Base-by-base conservation (phyloP, 768 basidiomycete species). In the Suillus luteus region DNA sequence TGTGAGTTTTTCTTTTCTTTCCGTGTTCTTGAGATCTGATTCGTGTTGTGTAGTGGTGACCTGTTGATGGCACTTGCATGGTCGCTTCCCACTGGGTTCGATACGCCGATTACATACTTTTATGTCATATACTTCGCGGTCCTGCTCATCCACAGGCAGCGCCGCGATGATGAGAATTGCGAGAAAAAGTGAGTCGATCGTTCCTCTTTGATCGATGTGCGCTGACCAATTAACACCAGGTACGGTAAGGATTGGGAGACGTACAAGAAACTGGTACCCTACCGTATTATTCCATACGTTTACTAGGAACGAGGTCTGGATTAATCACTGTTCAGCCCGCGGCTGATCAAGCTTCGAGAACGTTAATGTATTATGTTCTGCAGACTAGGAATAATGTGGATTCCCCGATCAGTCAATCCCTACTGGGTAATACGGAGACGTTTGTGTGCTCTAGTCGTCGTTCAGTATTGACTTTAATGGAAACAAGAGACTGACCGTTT, bases 51-150 rank as follows among this genome's bases (percentile, higher is more conserved):
- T 66, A 93, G 92, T 51, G 92, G 92, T 24, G 95, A 96, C 71
- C 81, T 95, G 67, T 75, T 96, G 63, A 97, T 97, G 92, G 89
- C 87, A 27, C 76, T 93, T 52, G 91, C 95, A 0, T 99, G 96
- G 96, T 97, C 89, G 61, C 83, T 98, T 19, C 92, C 96, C 0
- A 96, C 93, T 1, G 94, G 93, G 5, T 93, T 97, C 76, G 81
- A 87, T 52, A 95, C 95, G 0, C 96, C 96, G 27, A 85, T 99
- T 73, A 96, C 97, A 6, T 96, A 98, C 80, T 99, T 96, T 80
- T 99, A 99, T 72, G 85, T 92, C 35, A 72, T 81, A 64, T 99
- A 97, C 80, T 99, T 99, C 69, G 81, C 85, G 3, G 85, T 97
- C 41, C 85, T 99, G 31, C 89, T 99, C 64, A 80, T 95, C 40